Conservation (phyloP, 2,329 filamentous ascomycete species). For the Diaporthe longicolla region DNA sequence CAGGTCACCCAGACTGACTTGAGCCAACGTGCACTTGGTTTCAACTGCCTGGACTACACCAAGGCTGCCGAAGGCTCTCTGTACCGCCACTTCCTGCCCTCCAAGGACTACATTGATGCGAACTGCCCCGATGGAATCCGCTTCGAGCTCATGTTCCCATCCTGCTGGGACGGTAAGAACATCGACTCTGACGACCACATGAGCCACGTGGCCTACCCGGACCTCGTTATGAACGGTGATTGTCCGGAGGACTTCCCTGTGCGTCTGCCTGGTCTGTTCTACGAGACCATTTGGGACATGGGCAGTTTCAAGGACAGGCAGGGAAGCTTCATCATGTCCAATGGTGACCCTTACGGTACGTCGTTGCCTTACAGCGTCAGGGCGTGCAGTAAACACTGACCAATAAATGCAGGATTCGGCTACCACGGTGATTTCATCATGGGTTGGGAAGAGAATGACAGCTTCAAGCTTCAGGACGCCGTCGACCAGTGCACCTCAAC, state of each 20-base stretch:
- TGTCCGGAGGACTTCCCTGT: slow-evolving; percentile 80
- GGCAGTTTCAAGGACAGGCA: slow-evolving; percentile 71
- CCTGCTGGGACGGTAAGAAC: slow-evolving; percentile 86
- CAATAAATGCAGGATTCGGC: slow-evolving; percentile 69
- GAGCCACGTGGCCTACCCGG: slow-evolving; percentile 83
- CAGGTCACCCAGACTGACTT: slow-evolving; percentile 78
- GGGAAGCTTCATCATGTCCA: slow-evolving; percentile 82
- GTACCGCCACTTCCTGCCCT: slow-evolving; percentile 84
- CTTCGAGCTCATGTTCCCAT: slow-evolving; percentile 89
- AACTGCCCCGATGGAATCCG: slow-evolving; percentile 88
- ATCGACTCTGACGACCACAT: slow-evolving; percentile 68
- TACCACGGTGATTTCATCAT: slow-evolving; percentile 87
- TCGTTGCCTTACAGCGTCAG: slow-evolving; percentile 7
- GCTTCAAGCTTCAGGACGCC: slow-evolving; percentile 76
- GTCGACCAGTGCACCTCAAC: slow-evolving; percentile 80
- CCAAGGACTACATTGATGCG: slow-evolving; percentile 83
- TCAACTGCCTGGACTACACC: slow-evolving; percentile 93
- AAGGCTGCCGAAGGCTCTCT: slow-evolving; percentile 78
- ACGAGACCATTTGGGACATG: slow-evolving; percentile 88
- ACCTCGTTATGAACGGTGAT: slow-evolving; percentile 79
- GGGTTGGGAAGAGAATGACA: slow-evolving; percentile 74
- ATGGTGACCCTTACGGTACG: slow-evolving; percentile 82
- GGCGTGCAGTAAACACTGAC: slow-evolving; percentile 36
- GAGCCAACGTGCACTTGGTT: slow-evolving; percentile 86
- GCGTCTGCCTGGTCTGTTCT: slow-evolving; percentile 83